Percentiles rank a stretch among this genome's conserved stretches.
Evolutionary conservation across 1,284 basidiomycete species (phyloP).

Genomic region (Veloboletus limbatus): DNA sequence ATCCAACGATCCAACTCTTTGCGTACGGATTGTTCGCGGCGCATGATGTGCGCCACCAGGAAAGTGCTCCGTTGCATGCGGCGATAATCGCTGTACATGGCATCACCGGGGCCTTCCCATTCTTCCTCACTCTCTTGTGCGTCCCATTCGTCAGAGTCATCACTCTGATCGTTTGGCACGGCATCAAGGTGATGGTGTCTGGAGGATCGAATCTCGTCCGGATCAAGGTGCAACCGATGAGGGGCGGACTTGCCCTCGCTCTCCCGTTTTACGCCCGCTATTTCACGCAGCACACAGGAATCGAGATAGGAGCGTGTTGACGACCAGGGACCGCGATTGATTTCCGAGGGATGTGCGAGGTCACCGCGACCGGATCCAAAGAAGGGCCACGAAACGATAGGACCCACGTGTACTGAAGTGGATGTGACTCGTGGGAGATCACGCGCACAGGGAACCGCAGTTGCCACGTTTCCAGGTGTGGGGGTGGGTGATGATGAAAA

Average conservation of each 20-base stretch:
- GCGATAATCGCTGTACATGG: constrained; percentile 76
- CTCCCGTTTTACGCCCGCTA: constrained; percentile 64
- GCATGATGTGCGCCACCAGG: constrained; percentile 61
- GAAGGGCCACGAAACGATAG: constrained; percentile 84
- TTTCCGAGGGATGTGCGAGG: constrained; percentile 59
- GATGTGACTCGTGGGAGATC: constrained; percentile 7
- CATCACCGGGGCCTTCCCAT: constrained; percentile 68
- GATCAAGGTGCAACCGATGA: constrained; percentile 72
- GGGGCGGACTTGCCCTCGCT: constrained; percentile 71
- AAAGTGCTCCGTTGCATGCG: constrained; percentile 75
- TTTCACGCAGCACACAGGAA: constrained; percentile 65
- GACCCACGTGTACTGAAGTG: constrained; percentile 50
- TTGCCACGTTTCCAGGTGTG: constrained; percentile 6
- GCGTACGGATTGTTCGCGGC: constrained; percentile 58
- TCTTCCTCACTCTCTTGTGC: constrained; percentile 73
- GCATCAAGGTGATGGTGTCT: constrained; percentile 63
- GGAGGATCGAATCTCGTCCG: constrained; percentile 67
- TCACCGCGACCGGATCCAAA: constrained; percentile 78
- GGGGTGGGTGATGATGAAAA: constrained; percentile 23
- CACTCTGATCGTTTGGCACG: constrained; percentile 64
- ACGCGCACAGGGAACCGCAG: background rate
- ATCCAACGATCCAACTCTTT: constrained; percentile 70
- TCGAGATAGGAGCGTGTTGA: constrained; percentile 55
- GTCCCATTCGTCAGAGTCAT: constrained; percentile 72
- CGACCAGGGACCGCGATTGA: constrained; percentile 74